phyloP scores from a whole-genome alignment of 495 filamentous ascomycete species.

The Hypoxylon crocopeplum region DNA sequence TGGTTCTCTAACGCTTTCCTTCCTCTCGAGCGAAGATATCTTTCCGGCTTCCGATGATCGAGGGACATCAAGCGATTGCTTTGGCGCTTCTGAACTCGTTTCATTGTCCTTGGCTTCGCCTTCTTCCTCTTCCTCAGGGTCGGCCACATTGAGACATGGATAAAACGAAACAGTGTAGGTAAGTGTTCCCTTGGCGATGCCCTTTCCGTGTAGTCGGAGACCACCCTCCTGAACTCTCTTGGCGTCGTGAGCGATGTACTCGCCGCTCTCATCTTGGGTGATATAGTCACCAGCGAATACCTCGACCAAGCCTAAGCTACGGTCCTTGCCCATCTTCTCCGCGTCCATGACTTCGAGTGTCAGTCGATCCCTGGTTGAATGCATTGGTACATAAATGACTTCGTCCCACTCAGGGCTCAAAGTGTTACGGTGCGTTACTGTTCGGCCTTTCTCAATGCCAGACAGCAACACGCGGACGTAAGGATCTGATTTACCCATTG shows the following conservation, averaged over 20 bases:
- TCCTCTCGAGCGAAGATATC: slow-evolving; percentile 45
- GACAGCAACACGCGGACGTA: slow-evolving; percentile 89
- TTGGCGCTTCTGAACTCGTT: slow-evolving; percentile 38
- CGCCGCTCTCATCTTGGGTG: slow-evolving; percentile 75
- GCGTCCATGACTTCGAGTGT: slow-evolving; percentile 95
- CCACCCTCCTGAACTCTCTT: slow-evolving; percentile 66
- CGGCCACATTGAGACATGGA: slow-evolving; percentile 82
- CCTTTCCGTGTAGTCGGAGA: slow-evolving; percentile 70
- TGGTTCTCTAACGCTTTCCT: slow-evolving; percentile 32
- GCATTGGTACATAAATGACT: slow-evolving; percentile 91
- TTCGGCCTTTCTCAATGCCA: slow-evolving; percentile 85
- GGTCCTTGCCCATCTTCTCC: slow-evolving; percentile 86
- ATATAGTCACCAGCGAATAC: slow-evolving; percentile 81
- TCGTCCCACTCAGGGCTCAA: slow-evolving; percentile 97
- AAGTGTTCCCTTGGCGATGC: slow-evolving; percentile 76
- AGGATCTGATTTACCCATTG: slow-evolving; percentile 95
- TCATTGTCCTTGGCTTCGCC: slow-evolving; percentile 55
- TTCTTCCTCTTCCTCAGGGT: slow-evolving; percentile 88
- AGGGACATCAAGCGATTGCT: slow-evolving; percentile 47
- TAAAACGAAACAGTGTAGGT: slow-evolving; percentile 90
- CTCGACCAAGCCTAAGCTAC: slow-evolving; percentile 80
- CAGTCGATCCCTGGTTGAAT: slow-evolving; percentile 82
- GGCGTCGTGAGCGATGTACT: slow-evolving; percentile 80
- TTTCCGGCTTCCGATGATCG: slow-evolving; percentile 49
- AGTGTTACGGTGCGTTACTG: slow-evolving; percentile 95